phyloP scores from a whole-genome alignment of 768 basidiomycete genomes.

The Rhodotorula kratochvilovae region DNA sequence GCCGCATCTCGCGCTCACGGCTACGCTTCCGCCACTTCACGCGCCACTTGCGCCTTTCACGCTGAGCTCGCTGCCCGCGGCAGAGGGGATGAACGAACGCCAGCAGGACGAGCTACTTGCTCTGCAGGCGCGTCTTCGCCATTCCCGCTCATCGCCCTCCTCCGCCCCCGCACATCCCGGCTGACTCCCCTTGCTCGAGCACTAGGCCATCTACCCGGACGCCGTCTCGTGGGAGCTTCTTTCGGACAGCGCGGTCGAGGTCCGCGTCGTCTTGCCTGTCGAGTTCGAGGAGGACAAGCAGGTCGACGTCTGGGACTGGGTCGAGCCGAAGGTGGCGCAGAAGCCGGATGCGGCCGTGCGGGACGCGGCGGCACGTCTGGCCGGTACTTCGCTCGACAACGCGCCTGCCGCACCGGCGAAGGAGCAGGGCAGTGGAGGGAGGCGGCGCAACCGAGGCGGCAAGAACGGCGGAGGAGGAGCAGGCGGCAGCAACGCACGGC shows the following conservation, averaged over 20 bases:
- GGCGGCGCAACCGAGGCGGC: too few species aligned
- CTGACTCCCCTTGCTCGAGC: too few species aligned
- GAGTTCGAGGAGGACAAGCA: conserved; percentile 2
- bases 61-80: too few species aligned
- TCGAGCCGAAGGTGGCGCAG: too few species aligned
- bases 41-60: not conserved
- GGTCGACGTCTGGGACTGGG: conserved; percentile 10
- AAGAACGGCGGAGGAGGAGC: not conserved
- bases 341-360: not conserved
- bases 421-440: too few species aligned
- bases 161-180: not conserved
- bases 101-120: conserved; percentile 25
- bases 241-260: not conserved
- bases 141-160: not conserved
- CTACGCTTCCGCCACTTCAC: not conserved
- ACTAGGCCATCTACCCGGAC: conserved; percentile 19
- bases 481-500: not conserved
- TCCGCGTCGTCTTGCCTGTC: conserved; percentile 3
- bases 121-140: conserved; percentile 4
- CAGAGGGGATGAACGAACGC: conserved; percentile 13
- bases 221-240: conserved; percentile 1
- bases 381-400: too few species aligned
- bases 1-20: not conserved
- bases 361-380: not conserved
- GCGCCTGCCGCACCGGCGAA: too few species aligned